A percentile compares a stretch with the other conserved stretches of the same genome.
Evolutionary conservation across 2,329 filamentous ascomycete genomes (phyloP).

Genomic region (Apiospora sp.): DNA sequence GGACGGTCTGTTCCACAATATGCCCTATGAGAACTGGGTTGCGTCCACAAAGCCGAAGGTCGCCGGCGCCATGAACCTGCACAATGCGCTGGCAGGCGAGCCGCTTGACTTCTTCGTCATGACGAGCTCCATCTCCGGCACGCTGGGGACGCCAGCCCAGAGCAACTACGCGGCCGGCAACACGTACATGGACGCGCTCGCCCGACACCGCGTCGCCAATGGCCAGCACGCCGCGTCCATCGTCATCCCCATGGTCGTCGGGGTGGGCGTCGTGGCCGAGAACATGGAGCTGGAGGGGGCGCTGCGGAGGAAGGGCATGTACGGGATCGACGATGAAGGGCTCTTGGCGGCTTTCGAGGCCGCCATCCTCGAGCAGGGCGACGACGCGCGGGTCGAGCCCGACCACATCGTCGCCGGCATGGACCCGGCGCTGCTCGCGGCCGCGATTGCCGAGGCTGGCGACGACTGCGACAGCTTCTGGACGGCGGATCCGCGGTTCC

Average conservation of each 20-base stretch:
- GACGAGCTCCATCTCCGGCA: slow-evolving; percentile 36
- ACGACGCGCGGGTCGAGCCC: not conserved
- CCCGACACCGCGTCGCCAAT: slow-evolving; percentile 27
- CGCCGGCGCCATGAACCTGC: slow-evolving; percentile 29
- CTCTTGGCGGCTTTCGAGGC: slow-evolving; percentile 38
- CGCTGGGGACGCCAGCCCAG: slow-evolving; percentile 34
- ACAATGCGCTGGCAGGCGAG: slow-evolving; percentile 26
- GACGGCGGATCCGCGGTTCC: slow-evolving; percentile 12
- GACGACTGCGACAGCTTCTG: slow-evolving; percentile 11
- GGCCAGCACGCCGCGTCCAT: slow-evolving; percentile 26
- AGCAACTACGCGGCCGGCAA: slow-evolving; percentile 37
- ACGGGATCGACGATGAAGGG: slow-evolving; percentile 41
- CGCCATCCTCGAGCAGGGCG: slow-evolving; percentile 34
- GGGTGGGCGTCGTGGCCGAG: slow-evolving; percentile 35
- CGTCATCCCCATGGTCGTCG: slow-evolving; percentile 35
- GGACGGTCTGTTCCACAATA: slow-evolving; percentile 30
- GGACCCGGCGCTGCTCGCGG: slow-evolving; percentile 21
- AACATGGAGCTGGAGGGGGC: slow-evolving; percentile 34
- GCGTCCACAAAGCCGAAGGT: slow-evolving; percentile 32
- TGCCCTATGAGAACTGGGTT: slow-evolving; percentile 23
- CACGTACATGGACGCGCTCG: slow-evolving; percentile 34
- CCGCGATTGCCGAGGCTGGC: slow-evolving; percentile 20
- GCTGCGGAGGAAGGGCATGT: slow-evolving; percentile 39
- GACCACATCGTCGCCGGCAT: slow-evolving; percentile 30
- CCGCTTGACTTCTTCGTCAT: slow-evolving; percentile 37